phyloP scores from a whole-genome alignment of 257 asterid genomes.

The Solanum bulbocastanum region DNA sequence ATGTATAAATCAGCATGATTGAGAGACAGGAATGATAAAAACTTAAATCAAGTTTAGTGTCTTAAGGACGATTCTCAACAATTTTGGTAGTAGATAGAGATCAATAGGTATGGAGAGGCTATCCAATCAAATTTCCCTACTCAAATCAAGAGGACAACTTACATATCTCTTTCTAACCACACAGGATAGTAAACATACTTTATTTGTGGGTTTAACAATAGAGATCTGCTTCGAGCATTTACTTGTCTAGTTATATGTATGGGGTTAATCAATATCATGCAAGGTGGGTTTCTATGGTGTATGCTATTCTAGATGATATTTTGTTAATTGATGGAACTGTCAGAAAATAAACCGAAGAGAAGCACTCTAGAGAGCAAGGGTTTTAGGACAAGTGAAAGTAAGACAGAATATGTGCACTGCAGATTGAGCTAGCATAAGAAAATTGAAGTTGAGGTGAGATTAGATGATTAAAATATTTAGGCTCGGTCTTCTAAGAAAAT shows the following conservation, averaged over 20 bases:
- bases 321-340: neutral
- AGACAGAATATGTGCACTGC: neutral
- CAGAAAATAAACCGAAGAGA: neutral
- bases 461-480: neutral
- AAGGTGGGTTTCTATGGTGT: neutral
- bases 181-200: neutral
- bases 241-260: neutral
- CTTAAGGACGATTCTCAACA: neutral
- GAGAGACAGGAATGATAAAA: neutral
- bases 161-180: neutral
- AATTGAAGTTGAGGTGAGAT: neutral
- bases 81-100: neutral
- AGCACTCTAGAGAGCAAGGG: neutral
- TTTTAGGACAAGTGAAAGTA: neutral
- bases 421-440: neutral
- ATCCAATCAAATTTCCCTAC: neutral
- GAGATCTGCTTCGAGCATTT: neutral
- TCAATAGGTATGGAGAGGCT: neutral
- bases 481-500: neutral
- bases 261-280: neutral
- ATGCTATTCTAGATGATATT: neutral
- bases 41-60: neutral
- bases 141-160: neutral
- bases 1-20: neutral
- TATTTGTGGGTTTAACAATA: neutral